Percentiles rank a stretch among this genome's conserved stretches.
phyloP scores from a whole-genome alignment of 805 yeast genomes.

The Candida silvatica region DNA sequence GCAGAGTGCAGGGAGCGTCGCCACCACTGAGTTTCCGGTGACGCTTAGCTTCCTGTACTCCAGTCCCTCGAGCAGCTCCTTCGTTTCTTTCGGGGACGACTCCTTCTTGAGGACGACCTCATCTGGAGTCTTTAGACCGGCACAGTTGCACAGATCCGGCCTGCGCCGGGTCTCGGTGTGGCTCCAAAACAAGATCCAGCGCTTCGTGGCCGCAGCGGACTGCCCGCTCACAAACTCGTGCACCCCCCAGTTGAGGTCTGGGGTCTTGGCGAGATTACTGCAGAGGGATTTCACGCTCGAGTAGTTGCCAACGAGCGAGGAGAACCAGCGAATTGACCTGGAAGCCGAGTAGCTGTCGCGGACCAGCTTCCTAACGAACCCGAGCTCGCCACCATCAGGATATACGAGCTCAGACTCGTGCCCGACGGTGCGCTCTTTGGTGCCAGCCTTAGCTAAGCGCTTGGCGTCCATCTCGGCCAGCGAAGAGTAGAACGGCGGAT shows the following conservation, averaged over 20 bases:
- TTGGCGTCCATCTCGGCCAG: slow-evolving; percentile 23
- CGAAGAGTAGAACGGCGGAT: slow-evolving; percentile 43
- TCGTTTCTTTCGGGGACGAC: background rate
- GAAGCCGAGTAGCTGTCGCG: slow-evolving; percentile 5
- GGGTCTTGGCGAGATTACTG: background rate
- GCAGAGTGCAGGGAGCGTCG: slow-evolving; percentile 11
- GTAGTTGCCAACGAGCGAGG: slow-evolving; percentile 8
- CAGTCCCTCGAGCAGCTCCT: no score
- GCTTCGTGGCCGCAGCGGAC: slow-evolving; percentile 14
- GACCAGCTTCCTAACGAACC: slow-evolving; percentile 23
- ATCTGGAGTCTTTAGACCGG: no score
- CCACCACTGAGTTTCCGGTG: background rate
- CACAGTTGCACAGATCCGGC: background rate
- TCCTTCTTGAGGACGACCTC: background rate
- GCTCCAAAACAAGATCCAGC: slow-evolving; percentile 34
- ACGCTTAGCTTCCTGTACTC: no score
- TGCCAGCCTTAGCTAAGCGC: slow-evolving; percentile 15
- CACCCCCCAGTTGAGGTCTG: slow-evolving; percentile 20
- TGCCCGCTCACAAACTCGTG: slow-evolving; percentile 22
- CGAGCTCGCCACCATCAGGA: slow-evolving; percentile 38
- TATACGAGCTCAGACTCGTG: slow-evolving; percentile 30
- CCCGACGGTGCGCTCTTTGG: slow-evolving; percentile 21
- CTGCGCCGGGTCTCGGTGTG: slow-evolving; percentile 10
- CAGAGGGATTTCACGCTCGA: slow-evolving; percentile 5
- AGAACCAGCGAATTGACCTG: slow-evolving; percentile 6